Conservation (phyloP, 352 stramenopile genomes). For the Pythium vanterpoolii region DNA sequence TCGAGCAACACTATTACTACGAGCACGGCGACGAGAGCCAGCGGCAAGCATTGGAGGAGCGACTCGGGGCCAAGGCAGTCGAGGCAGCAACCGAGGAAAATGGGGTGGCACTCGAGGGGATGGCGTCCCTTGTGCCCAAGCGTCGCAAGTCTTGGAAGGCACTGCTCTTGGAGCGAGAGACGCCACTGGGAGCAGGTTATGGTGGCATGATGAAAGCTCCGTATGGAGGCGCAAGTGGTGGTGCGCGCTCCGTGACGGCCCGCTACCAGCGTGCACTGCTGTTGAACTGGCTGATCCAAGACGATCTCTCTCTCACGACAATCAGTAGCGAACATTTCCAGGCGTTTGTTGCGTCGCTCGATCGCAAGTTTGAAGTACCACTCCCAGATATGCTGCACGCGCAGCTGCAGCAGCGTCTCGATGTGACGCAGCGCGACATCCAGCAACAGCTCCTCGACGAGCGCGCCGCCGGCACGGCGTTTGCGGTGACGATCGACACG, state of each 20-base stretch:
- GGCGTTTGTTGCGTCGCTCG: slow-evolving; percentile 3
- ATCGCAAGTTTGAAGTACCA: slow-evolving; percentile 12
- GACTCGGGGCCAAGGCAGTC: background rate
- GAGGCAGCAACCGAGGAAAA: background rate
- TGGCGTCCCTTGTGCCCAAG: background rate
- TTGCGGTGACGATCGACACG: slow-evolving; percentile 8
- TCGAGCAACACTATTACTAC: slow-evolving; percentile 24
- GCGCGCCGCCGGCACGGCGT: background rate
- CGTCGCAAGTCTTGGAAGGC: slow-evolving; percentile 18
- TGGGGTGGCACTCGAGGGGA: background rate
- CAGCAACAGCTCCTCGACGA: slow-evolving; percentile 12
- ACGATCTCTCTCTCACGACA: slow-evolving; percentile 2
- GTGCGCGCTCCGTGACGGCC: background rate
- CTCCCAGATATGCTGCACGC: background rate
- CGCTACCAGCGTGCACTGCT: slow-evolving; percentile 10
- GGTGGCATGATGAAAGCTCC: background rate
- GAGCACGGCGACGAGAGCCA: slow-evolving; percentile 21
- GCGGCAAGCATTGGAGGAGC: slow-evolving; percentile 11
- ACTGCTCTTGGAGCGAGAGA: slow-evolving; percentile 13
- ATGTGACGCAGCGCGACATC: background rate
- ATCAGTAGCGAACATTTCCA: slow-evolving; percentile 9
- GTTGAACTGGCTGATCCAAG: slow-evolving; percentile 17
- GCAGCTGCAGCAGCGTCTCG: slow-evolving; percentile 6
- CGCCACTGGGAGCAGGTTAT: background rate
- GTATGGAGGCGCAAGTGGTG: background rate